Evolutionary conservation across 768 basidiomycete genomes (phyloP).

Genomic region (Suillus alpinus): DNA sequence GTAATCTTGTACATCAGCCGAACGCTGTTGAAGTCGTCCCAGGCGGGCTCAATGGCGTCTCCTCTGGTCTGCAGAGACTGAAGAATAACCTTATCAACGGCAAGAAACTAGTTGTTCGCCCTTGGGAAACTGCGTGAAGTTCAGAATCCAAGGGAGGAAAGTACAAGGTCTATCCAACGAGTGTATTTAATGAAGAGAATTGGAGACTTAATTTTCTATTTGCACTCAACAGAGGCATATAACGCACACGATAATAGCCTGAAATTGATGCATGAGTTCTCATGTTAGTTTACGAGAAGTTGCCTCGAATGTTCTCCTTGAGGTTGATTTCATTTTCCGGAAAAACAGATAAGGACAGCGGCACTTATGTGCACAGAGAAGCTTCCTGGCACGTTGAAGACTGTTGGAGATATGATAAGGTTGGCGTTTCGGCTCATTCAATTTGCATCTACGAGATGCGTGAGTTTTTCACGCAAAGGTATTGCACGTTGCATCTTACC

Average conservation of each 20-base stretch:
- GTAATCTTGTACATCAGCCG: conserved; percentile 22
- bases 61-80: conserved; percentile 31
- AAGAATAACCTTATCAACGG: conserved; percentile 37
- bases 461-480: not conserved
- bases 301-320: not conserved
- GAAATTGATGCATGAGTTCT: not conserved
- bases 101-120: conserved; percentile 34
- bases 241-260: not conserved
- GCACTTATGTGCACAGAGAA: not conserved
- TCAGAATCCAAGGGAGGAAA: conserved; percentile 31
- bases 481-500: not conserved
- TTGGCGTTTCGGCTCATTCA: not conserved
- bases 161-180: conserved; percentile 24
- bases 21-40: conserved; percentile 37
- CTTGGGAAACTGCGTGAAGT: conserved; percentile 33
- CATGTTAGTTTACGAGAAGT: not conserved
- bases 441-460: not conserved
- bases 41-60: conserved; percentile 36
- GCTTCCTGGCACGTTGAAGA: not conserved
- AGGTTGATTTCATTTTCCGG: not conserved
- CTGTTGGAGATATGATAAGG: too few relatives aligned
- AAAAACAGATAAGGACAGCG: not conserved
- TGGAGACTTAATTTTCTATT: not conserved
- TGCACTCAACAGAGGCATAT: not conserved
- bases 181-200: not conserved